phyloP scores from a whole-genome alignment of 2,329 filamentous ascomycete species.

The Aspergillus clavatus region DNA sequence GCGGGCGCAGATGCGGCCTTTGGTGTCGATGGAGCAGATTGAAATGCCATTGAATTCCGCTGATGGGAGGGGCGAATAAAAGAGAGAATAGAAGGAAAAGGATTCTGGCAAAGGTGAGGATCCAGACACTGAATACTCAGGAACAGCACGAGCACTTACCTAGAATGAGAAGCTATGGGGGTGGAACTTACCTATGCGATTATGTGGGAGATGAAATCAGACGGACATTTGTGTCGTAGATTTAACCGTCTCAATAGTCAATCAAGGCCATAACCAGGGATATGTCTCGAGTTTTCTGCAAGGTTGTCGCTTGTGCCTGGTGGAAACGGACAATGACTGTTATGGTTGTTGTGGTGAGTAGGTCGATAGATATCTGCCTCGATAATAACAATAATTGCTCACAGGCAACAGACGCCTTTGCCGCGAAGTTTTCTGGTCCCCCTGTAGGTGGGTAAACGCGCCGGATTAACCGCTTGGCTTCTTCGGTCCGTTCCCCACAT shows the following conservation, averaged over 20 bases:
- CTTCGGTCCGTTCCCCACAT: conserved; percentile 14
- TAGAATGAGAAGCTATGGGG: background rate
- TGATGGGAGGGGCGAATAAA: conserved; percentile 5
- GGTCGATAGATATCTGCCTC: conserved; percentile 12
- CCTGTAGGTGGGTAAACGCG: background rate
- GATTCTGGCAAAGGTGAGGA: background rate
- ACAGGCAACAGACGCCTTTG: conserved; percentile 16
- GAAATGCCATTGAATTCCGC: conserved; percentile 29
- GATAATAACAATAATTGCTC: conserved; percentile 11
- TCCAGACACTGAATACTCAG: background rate
- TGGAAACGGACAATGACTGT: conserved; percentile 4
- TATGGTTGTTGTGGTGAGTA: too few relatives aligned
- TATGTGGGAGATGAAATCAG: background rate
- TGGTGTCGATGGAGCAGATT: conserved; percentile 40
- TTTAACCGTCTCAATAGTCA: background rate
- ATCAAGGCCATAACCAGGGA: conserved; percentile 7
- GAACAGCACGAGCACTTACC: conserved; percentile 8
- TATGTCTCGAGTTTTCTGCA: background rate
- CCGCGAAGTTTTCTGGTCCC: conserved; percentile 15
- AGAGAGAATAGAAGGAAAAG: conserved; percentile 4
- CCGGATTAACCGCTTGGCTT: too few relatives aligned
- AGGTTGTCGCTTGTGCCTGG: background rate
- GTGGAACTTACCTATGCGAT: conserved; percentile 9
- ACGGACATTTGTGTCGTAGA: conserved; percentile 5
- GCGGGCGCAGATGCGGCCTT: conserved; percentile 25